Percentiles rank a stretch among this genome's conserved stretches.
Conservation (phyloP, 768 basidiomycete genomes). For the Pleurotus tuber-regium region DNA sequence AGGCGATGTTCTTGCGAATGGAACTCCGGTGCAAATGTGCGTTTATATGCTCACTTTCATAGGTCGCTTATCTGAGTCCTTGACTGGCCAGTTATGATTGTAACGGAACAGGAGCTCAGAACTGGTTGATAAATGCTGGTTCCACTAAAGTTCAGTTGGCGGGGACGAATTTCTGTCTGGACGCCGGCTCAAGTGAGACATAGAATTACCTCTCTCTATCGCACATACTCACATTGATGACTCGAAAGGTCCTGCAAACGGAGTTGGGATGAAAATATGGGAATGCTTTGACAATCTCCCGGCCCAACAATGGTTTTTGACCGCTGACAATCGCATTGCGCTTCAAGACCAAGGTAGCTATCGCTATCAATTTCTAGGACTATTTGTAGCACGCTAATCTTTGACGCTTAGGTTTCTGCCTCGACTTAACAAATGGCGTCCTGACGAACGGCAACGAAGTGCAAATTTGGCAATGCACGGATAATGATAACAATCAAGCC, state of each 20-base stretch:
- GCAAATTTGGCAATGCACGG: slow-evolving; percentile 7
- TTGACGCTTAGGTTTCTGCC: not conserved
- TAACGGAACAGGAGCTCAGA: slow-evolving; percentile 27
- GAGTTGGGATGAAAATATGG: slow-evolving; percentile 7
- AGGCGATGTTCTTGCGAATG: slow-evolving; percentile 23
- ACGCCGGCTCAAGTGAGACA: slow-evolving; percentile 32
- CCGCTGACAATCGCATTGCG: slow-evolving; percentile 3
- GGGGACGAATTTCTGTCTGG: slow-evolving; percentile 30
- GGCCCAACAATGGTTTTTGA: slow-evolving; percentile 7
- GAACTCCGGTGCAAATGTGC: slow-evolving; percentile 27
- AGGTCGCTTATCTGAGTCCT: not conserved
- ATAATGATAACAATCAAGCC: slow-evolving; percentile 5
- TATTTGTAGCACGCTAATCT: not conserved
- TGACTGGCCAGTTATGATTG: slow-evolving; percentile 29
- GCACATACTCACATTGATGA: not conserved
- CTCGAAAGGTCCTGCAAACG: slow-evolving; percentile 4
- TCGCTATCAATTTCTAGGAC: not conserved
- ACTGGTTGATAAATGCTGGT: slow-evolving; percentile 29
- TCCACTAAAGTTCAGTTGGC: slow-evolving; percentile 26
- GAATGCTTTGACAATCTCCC: slow-evolving; percentile 7
- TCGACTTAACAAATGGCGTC: slow-evolving; percentile 1
- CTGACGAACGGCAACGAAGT: slow-evolving; percentile 5
- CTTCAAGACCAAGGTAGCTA: slow-evolving; percentile 1
- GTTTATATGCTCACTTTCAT: no score
- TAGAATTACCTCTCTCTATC: not conserved